These are phyloP conservation scores for Suillus placidus DNA, from an alignment of 768 basidiomycete species.

Conservation along the genomic window DNA sequence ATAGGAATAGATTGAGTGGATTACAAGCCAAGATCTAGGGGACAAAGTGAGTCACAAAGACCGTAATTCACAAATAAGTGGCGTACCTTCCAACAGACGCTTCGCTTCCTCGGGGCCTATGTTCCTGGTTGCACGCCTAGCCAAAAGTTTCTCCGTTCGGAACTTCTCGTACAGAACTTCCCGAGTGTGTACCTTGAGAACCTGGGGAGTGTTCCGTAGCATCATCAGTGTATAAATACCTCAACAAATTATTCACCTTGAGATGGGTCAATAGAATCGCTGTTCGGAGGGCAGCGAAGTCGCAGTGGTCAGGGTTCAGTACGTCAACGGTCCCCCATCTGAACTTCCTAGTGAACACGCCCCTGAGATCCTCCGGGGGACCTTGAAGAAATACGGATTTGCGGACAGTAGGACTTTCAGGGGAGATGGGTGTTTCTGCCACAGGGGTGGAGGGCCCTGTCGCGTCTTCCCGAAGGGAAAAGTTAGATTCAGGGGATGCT, in stretches of 20 bases:
- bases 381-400: conserved; percentile 41
- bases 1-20: conserved; percentile 13
- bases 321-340: conserved; percentile 91
- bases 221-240: conserved; percentile 18
- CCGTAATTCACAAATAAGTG: conserved; percentile 5
- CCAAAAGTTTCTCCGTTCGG: conserved; percentile 88
- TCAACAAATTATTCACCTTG: conserved; percentile 55
- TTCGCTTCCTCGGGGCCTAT: conserved; percentile 77
- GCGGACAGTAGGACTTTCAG: conserved; percentile 41
- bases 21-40: conserved; percentile 52
- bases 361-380: conserved; percentile 69
- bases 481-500: conserved; percentile 24
- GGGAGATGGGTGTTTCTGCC: conserved; percentile 37
- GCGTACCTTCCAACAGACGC: conserved; percentile 71
- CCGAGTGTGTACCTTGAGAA: conserved; percentile 80
- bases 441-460: conserved; percentile 22
- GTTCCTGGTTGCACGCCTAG: conserved; percentile 77
- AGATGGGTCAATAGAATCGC: conserved; percentile 84
- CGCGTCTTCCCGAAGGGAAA: conserved; percentile 22
- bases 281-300: conserved; percentile 83
- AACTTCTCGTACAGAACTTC: conserved; percentile 94
- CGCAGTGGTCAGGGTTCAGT: conserved; percentile 82
- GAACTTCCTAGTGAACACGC: conserved; percentile 77
- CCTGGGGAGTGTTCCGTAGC: conserved; percentile 43
- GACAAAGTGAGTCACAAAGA: conserved; percentile 25